Evolutionary conservation across 345 rosid species (phyloP), one percentile per base, ranked within the genome.

Genomic region (Brassica nigra): DNA sequence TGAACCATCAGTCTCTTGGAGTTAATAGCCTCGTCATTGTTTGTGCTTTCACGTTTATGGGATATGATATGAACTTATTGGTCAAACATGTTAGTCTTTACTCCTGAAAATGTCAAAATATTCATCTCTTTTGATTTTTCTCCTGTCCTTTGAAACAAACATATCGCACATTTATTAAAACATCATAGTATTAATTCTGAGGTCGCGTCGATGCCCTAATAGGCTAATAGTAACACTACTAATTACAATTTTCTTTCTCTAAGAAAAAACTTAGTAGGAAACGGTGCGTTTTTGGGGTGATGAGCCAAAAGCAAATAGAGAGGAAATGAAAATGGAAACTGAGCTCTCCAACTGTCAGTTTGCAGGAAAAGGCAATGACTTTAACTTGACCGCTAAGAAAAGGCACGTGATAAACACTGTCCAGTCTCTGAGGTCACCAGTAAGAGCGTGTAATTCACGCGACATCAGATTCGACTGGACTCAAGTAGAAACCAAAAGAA

Each of bases 331-430:
- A 63, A 80, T 74, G 71, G 83, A 74, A 36, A 80, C 74, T 37
- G 70, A 79, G 78, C 74, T 74, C 69, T 74, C 82, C 74, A 73
- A 79, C 78, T 67, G 82, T 79, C 74, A 66, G 78, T 44, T 79
- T 66, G 78, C 74, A 79, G 82, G 75, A 74, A 79, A 79, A 79
- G 75, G 75, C 74, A 74, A 74, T n/a, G 58, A 11, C 70, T 68
- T 61, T 54, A 80, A 73, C 30, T 63, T 65, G 58, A 73, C 78
- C 74, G 78, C 82, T 47, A 61, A 20, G 42, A 6, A 14, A 62
- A 62, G 16, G 8, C 79, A 80, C 72, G 79, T 75, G 75, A 28
- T 8, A 11, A 37, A 34, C 79, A 74, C 79, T 68, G 68, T 3
- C 78, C 54, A 74, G 55, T 62, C 33, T 10, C 52, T 55, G 54